Base-by-base conservation (phyloP, 345 rosid species). In the Geranium rotundifolium region DNA sequence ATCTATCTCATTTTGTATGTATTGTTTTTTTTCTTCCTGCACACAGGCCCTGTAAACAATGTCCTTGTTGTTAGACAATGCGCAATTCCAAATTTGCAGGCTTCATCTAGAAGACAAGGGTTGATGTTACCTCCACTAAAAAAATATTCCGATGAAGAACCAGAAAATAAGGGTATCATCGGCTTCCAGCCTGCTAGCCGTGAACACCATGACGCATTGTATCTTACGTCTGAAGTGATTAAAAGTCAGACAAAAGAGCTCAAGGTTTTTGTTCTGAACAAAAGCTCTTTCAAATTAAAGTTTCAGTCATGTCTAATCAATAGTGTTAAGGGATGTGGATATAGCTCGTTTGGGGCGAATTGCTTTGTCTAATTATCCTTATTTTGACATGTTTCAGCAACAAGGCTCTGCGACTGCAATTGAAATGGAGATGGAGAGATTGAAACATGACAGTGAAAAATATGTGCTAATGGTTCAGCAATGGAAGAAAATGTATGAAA, bases 31-130 rank as follows among this genome's bases (percentile, higher is more conserved):
- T 18, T 55, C 17, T 16, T 56, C 49, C 59, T 63, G 56, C 61
- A 14, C 57, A 3, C 75, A 88, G 97, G 86, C 41, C 92, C 85
- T 49, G 83, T 90, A 70, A 88, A 76, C 80, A 93, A 88, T 66
- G 73, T 90, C 60, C 66, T 72, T 69, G 72, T 93, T 46, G 76
- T 80, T 62, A 81, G 76, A 69, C 80, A 55, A 67, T 79, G 78
- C 60, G 12, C 72, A 12, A 52, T 39, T n/a, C 70, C 69, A 61
- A 76, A 60, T 60, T 34, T 59, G 5, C 80, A 73, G 63, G 66
- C 71, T 68, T 82, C 85, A 41, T 73, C 79, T 61, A 91, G 79
- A 74, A 79, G 72, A 73, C 85, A 75, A 5, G 80, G 76, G 27
- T 70, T 73, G 49, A 60, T 49, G 39, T 68, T 81, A 37, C 80